These are phyloP conservation scores for Penicillium sp. DNA, from an alignment of 2,329 filamentous ascomycete genomes.

Conservation along the genomic window DNA sequence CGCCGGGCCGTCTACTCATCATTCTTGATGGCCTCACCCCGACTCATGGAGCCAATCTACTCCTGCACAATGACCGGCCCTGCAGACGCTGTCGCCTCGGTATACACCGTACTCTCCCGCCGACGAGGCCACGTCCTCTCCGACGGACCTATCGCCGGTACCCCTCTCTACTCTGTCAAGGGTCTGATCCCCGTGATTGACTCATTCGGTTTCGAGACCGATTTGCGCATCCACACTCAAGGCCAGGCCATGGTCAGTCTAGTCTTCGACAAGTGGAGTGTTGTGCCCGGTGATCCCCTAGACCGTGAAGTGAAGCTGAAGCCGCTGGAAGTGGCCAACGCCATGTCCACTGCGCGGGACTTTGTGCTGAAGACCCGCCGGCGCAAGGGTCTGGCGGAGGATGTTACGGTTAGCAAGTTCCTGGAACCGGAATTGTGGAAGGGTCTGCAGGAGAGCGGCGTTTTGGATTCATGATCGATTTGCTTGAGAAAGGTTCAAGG, in stretches of 20 bases:
- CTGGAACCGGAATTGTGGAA: constrained; percentile 92
- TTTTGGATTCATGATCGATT: constrained; percentile 67
- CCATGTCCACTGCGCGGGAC: constrained; percentile 89
- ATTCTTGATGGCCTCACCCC: constrained; percentile 94
- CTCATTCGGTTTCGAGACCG: constrained; percentile 96
- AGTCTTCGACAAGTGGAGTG: constrained; percentile 94
- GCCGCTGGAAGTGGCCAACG: constrained; percentile 84
- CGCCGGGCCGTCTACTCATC: constrained; percentile 92
- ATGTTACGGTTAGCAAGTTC: constrained; percentile 95
- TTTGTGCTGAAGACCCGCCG: constrained; percentile 95
- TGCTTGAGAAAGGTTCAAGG: background rate
- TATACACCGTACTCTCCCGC: constrained; percentile 90
- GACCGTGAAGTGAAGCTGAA: constrained; percentile 83
- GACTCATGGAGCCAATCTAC: constrained; percentile 97
- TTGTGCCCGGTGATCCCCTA: constrained; percentile 93
- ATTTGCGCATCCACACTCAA: constrained; percentile 93
- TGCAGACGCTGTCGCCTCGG: constrained; percentile 81
- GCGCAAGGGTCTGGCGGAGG: constrained; percentile 92
- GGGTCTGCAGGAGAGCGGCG: constrained; percentile 84
- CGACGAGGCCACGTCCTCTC: constrained; percentile 90
- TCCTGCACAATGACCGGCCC: constrained; percentile 90
- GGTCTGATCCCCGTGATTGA: constrained; percentile 96
- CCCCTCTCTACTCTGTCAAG: constrained; percentile 88
- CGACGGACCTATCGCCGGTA: constrained; percentile 93
- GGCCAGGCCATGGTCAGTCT: constrained; percentile 88